Evolutionary conservation across 176 grass and related monocot genomes (phyloP), one percentile per base, ranked within the genome.

Genomic region (Ensete ventricosum): DNA sequence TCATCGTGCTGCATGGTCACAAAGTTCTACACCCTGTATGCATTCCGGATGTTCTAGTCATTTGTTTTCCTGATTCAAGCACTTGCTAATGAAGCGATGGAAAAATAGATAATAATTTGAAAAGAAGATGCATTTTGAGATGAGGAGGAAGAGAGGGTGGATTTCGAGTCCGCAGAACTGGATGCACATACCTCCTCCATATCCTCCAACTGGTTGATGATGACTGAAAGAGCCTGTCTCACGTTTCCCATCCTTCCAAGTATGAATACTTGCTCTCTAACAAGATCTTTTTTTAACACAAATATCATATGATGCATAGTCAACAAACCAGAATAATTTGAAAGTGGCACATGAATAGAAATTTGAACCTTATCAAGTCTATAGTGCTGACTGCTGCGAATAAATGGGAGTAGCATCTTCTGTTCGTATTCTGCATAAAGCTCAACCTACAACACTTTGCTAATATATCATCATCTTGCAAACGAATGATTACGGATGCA

Each of bases 221-320:
- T 94, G 29, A 86, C 83, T 21, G 86, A 89, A 55, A 99, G 95
- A 13, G 95, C 95, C 84, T 89, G 79, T 84, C 94, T 99, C n/a
- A 90, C 81, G 79, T 99, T 94, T 83, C 95, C 95, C 95, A 94
- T 99, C 75, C 88, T 89, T 72, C 90, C 95, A 80, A 99, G 87
- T 64, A 94, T 87, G 81, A 85, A 94, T 62, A 91, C 88, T 69
- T 94, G 90, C 82, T 99, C 95, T 81, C 52, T 87, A 53, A 94
- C 79, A 82, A 91, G 86, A 27, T 91, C 78, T 66, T 89, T 94
- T 85, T 73, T 73, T 92, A 53, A 64, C 70, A 80, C 86, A 87
- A 66, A 83, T 87, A 75, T 99, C 90, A 86, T 94, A 99, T 83
- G 65, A 68, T 63, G 20, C 60, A 29, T 23, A 23, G 60, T 63